Evolutionary conservation across 495 filamentous ascomycete species (phyloP).

Genomic region (Tuber calosporum): DNA sequence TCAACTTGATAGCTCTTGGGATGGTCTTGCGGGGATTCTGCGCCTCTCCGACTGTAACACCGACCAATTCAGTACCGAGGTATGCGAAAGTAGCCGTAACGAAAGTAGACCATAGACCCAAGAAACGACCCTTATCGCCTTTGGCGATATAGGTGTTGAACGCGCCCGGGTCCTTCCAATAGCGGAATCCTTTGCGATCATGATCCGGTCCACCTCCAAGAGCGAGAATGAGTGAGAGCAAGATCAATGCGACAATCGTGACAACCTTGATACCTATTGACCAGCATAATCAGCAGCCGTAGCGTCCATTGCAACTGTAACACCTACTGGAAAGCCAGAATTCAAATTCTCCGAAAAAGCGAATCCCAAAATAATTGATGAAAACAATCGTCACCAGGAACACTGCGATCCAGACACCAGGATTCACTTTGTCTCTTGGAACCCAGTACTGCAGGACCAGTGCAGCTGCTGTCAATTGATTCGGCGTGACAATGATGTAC

Average conservation of each 20-base stretch:
- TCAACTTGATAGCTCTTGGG: conserved; percentile 67
- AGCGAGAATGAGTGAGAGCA: conserved; percentile 62
- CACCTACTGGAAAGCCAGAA: conserved; percentile 48
- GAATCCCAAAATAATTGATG: conserved; percentile 55
- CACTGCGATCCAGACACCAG: conserved; percentile 65
- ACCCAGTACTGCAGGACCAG: conserved; percentile 68
- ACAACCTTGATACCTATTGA: conserved; percentile 55
- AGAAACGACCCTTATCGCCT: conserved; percentile 53
- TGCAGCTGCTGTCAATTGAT: conserved; percentile 68
- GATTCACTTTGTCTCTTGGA: conserved; percentile 54
- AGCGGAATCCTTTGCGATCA: conserved; percentile 66
- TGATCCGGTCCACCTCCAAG: conserved; percentile 68
- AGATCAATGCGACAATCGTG: conserved; percentile 58
- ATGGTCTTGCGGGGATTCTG: conserved; percentile 68
- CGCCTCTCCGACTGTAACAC: conserved; percentile 72
- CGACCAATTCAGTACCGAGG: conserved; percentile 78
- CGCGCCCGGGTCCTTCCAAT: conserved; percentile 67
- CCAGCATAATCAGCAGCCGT: not conserved
- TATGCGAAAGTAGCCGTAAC: conserved; percentile 77
- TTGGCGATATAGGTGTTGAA: conserved; percentile 46
- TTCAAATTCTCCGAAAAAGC: conserved; percentile 49
- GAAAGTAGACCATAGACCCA: conserved; percentile 70
- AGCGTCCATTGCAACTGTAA: not conserved
- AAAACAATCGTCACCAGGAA: conserved; percentile 57
- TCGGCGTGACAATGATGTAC: conserved; percentile 70